Base-by-base conservation (phyloP, 2,329 filamentous ascomycete species). In the Exophiala sideris region DNA sequence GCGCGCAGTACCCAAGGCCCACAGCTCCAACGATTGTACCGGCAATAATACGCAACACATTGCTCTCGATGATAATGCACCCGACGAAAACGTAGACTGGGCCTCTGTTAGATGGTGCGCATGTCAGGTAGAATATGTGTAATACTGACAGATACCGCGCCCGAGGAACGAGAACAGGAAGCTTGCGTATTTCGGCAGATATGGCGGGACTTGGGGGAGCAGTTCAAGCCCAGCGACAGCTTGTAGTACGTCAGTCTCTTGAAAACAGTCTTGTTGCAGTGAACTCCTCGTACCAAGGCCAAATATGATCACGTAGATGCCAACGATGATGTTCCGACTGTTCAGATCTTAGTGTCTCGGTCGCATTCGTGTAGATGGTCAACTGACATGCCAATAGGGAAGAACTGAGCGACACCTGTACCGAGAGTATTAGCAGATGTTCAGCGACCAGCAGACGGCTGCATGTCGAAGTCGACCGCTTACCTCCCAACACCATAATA, bases 121-220 rank as follows among this genome's bases (percentile, higher is more conserved):
- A 33, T 40, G 38, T 48, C 42, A 24, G 18, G 18, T 18, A n/a
- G 34, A 49, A 48, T 29, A 24, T 44, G 11, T 12, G 11, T 11
- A 29, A 35, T 12, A 85, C 90, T 76, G 84, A 96, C 91, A 97
- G 71, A 90, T 80, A 74, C 94, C 94, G 69, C 94, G 91, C 58
- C 94, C 94, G 64, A 97, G 76, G 80, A 99, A 97, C 54, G 89
- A 95, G 79, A 97, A 97, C 74, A 97, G 86, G 79, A 99, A 99
- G 9, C 90, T 95, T 50, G 91, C 92, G 78, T 97, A 96, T 75
- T 90, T 87, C 54, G 91, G 87, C 50, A 96, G 81, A 71, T 96
- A 91, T 56, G 91, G 89, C 47, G 94, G 92, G 65, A 96, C 92
- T 74, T 96, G 70, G 45, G 74, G 74, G 36, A 76, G 88, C 77